Conservation (phyloP, 2,329 filamentous ascomycete species). For the Myrmaecium sp. region DNA sequence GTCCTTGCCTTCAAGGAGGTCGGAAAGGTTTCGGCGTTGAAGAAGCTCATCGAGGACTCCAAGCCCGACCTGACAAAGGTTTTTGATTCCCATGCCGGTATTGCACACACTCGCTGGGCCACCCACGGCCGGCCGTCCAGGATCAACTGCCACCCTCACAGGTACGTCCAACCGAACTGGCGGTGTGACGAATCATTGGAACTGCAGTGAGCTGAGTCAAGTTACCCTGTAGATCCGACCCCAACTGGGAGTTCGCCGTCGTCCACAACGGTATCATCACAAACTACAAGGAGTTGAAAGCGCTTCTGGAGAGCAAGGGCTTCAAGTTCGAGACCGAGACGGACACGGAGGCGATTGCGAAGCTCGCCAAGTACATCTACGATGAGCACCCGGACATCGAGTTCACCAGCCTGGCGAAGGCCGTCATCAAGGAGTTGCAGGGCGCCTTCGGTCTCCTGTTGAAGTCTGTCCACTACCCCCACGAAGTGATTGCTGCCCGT, state of each 20-base stretch:
- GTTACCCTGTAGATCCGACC: constrained; percentile 53
- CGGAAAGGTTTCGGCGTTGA: constrained; percentile 95
- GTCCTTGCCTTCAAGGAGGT: constrained; percentile 97
- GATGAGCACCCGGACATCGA: constrained; percentile 86
- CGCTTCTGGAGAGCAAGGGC: constrained; percentile 80
- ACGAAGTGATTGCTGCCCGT: constrained; percentile 92
- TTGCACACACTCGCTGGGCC: constrained; percentile 97
- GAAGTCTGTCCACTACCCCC: constrained; percentile 97
- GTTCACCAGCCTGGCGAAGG: constrained; percentile 93
- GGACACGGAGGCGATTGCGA: constrained; percentile 97
- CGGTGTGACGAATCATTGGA: background rate
- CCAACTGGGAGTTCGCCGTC: constrained; percentile 87
- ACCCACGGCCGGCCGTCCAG: constrained; percentile 91
- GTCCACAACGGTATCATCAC: constrained; percentile 99
- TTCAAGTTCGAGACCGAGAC: constrained; percentile 99
- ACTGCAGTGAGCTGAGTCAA: background rate
- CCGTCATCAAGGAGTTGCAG: constrained; percentile 95
- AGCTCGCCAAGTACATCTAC: constrained; percentile 95
- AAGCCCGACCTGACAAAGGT: constrained; percentile 77
- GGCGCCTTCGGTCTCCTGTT: constrained; percentile 93
- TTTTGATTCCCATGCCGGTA: constrained; percentile 95
- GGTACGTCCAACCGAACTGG: constrained; percentile 40
- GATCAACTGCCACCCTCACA: constrained; percentile 94
- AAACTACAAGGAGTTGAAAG: constrained; percentile 99
- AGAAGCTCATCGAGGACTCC: constrained; percentile 72